A percentile compares a stretch with the other conserved stretches of the same genome.
These are phyloP conservation scores for Pythium sp. DNA, from an alignment of 352 stramenopile species.

Conservation along the genomic window DNA sequence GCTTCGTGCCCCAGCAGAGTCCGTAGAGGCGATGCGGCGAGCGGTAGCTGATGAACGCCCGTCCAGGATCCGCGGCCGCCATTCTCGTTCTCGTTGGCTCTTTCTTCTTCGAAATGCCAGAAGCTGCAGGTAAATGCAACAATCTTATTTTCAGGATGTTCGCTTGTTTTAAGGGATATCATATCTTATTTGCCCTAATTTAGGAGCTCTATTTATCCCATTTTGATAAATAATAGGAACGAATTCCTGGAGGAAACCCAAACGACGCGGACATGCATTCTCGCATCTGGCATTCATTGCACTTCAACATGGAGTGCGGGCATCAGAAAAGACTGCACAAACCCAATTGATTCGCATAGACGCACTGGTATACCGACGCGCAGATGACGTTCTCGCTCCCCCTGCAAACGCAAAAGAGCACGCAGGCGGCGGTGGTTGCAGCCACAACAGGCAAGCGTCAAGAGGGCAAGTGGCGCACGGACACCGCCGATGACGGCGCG, in stretches of 20 bases:
- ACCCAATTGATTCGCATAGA: background rate
- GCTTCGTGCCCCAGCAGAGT: conserved; percentile 68
- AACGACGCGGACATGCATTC: background rate
- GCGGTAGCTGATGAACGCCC: conserved; percentile 69
- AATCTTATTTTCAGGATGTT: background rate
- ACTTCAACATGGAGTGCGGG: conserved; percentile 1
- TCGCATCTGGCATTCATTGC: background rate
- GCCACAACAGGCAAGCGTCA: background rate
- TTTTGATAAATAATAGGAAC: background rate
- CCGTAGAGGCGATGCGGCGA: conserved; percentile 69
- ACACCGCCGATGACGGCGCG: background rate
- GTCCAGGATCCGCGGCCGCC: conserved; percentile 18
- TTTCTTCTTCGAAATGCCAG: background rate
- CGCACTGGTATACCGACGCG: background rate
- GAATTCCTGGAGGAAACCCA: background rate
- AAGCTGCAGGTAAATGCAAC: background rate
- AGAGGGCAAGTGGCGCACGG: background rate
- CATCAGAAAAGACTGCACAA: no score
- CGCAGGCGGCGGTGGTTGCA: background rate
- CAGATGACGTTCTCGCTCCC: conserved; percentile 9
- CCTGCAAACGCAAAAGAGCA: background rate
- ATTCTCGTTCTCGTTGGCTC: background rate
- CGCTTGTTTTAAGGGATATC: background rate
- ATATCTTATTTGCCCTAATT: background rate
- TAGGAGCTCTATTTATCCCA: background rate